phyloP scores from a whole-genome alignment of 2,329 filamentous ascomycete species.

The Fusarium multiceps region DNA sequence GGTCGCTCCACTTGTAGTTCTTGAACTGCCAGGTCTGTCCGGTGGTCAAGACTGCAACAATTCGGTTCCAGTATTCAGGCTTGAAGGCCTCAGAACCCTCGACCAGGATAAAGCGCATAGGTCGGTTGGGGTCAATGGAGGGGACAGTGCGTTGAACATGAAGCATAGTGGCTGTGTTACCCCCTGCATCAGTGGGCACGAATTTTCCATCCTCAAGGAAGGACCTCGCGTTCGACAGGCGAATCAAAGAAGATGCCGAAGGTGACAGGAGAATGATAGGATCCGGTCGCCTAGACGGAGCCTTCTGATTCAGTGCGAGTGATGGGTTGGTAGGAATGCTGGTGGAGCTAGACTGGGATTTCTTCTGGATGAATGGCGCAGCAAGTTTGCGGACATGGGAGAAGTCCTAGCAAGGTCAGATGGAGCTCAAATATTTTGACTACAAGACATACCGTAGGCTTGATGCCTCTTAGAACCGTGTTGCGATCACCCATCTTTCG shows the following conservation, averaged over 20 bases:
- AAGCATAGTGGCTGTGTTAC: constrained; percentile 80
- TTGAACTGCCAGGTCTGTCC: constrained; percentile 99
- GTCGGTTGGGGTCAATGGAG: constrained; percentile 73
- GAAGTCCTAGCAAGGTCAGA: constrained; percentile 76
- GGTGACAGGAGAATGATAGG: constrained; percentile 98
- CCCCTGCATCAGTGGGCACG: constrained; percentile 77
- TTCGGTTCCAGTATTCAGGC: constrained; percentile 95
- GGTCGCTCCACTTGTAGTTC: constrained; percentile 93
- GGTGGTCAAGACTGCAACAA: constrained; percentile 97
- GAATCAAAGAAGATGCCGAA: constrained; percentile 91
- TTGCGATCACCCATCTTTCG: constrained; percentile 93
- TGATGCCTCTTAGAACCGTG: constrained; percentile 84
- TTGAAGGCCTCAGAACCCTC: constrained; percentile 95
- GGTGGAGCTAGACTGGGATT: constrained; percentile 56
- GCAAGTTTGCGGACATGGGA: constrained; percentile 91
- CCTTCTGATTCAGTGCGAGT: constrained; percentile 66
- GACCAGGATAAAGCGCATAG: constrained; percentile 93
- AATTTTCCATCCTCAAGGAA: constrained; percentile 91
- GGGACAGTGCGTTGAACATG: constrained; percentile 84
- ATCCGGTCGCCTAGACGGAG: constrained; percentile 66
- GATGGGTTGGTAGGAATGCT: constrained; percentile 57
- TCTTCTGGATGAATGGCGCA: constrained; percentile 76
- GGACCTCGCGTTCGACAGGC: constrained; percentile 94
- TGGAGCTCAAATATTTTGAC: background rate
- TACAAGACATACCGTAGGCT: constrained; percentile 76